Conservation (phyloP, 257 asterid species). For the Solanum bulbocastanum region DNA sequence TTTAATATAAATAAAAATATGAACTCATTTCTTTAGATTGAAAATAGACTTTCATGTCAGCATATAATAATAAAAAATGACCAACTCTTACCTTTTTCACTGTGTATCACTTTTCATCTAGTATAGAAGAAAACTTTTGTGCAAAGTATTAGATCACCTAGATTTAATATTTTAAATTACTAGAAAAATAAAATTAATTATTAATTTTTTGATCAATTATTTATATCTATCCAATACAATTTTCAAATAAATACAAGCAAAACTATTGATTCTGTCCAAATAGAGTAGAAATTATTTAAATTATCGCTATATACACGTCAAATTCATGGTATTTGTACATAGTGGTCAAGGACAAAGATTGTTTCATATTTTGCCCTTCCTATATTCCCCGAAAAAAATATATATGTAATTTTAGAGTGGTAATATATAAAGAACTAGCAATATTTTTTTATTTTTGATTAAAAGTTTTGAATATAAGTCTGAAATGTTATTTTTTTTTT, state of each 20-base stretch:
- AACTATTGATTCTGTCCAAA: neutral
- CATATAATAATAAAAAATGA: neutral
- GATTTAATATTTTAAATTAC: no score
- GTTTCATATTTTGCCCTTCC: neutral
- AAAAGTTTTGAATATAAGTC: neutral
- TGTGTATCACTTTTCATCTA: neutral
- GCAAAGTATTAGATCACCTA: neutral
- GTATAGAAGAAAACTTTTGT: neutral
- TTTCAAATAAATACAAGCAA: no score
- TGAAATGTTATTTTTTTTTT: no score
- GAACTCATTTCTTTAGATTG: neutral
- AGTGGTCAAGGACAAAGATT: neutral
- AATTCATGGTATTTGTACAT: neutral
- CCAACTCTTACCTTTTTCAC: slow-evolving; percentile 1
- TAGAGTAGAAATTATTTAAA: neutral
- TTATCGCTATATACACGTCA: neutral
- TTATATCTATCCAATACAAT: no score
- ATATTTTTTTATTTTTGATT: neutral
- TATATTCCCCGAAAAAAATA: neutral
- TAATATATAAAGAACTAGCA: neutral
- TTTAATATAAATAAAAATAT: no score
- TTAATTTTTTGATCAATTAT: no score
- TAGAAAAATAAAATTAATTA: no score
- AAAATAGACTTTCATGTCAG: slow-evolving; percentile 23
- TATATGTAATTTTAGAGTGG: neutral